Conservation (phyloP, 2,329 filamentous ascomycete species). For the Exophiala xenobiotica region DNA sequence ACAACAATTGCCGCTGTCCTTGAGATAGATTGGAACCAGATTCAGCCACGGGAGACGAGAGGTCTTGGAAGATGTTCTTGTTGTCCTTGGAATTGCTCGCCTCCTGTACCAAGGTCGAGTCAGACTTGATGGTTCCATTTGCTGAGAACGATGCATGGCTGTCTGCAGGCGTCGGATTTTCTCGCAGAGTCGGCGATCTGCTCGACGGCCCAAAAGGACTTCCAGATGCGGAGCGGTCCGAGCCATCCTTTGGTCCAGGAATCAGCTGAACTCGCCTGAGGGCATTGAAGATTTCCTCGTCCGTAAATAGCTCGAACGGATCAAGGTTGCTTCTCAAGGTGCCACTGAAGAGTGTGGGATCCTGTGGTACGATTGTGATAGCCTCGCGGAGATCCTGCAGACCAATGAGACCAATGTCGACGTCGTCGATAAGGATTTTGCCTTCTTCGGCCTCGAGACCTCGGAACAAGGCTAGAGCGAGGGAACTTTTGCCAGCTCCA, state of each 20-base stretch:
- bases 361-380: slow-evolving; percentile 97
- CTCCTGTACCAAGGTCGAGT: slow-evolving; percentile 23
- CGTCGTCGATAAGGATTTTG: slow-evolving; percentile 82
- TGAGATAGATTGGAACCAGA: slow-evolving; percentile 94
- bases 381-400: slow-evolving; percentile 89
- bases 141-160: slow-evolving; percentile 29
- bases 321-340: slow-evolving; percentile 67
- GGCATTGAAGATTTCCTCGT: slow-evolving; percentile 85
- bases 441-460: slow-evolving; percentile 88
- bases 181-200: slow-evolving; percentile 31
- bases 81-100: slow-evolving; percentile 56
- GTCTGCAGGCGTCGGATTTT: slow-evolving; percentile 16
- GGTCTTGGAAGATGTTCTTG: slow-evolving; percentile 91
- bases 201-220: slow-evolving; percentile 37
- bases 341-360: slow-evolving; percentile 52
- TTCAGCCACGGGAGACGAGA: slow-evolving; percentile 79
- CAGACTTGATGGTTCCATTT: slow-evolving; percentile 26
- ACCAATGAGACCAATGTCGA: slow-evolving; percentile 88
- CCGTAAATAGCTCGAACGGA: slow-evolving; percentile 83
- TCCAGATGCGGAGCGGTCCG: slow-evolving; percentile 37
- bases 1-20: slow-evolving; percentile 91
- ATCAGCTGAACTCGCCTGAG: slow-evolving; percentile 88
- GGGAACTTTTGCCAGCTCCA: slow-evolving; percentile 92
- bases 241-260: slow-evolving; percentile 44
- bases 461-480: slow-evolving; percentile 89